Base-by-base conservation (phyloP, 371 early-diverging fungal species). In the Dinochytrium kinnereticum region DNA sequence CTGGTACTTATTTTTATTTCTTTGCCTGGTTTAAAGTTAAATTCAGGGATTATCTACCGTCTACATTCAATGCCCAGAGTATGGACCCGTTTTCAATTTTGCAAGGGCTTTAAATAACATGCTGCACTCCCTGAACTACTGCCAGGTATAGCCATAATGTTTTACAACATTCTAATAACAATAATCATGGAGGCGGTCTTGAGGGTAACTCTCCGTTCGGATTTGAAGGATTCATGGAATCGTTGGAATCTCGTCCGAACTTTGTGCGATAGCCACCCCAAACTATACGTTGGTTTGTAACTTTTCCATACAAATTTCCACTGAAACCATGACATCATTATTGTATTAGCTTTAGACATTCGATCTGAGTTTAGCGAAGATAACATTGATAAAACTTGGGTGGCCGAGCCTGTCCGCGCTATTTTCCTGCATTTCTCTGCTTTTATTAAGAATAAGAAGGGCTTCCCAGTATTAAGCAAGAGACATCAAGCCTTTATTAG, bases 391-490 rank as follows among this genome's bases (percentile, higher is more conserved):
- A 88, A 89, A 67, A 34, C 34, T 34, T 97, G 98, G 98, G 76
- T 90, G 34, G 92, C 96, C 0, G 97, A 96, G 71, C 98, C 98
- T 1, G 83, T 97, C 40, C 87, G 86, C 65, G 81, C 87, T 0
- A 83, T 95, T 19, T 86, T 94, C 66, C 68, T 97, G 1, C 91
- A 94, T 1, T 88, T 89, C 1, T 73, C 83, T 15, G 78, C 91
- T 39, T 97, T 96, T 76, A 71, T 93, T 17, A 76, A 80, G 10
- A 96, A 96, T 80, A 76, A 83, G 49, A 92, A 91, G 71, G 94
- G 95, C 0, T 95, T 87, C 73, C 98, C 98, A 0, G 98, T 96
- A 26, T 83, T 97, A 39, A 82, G 87, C 40, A 93, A 94, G 68
- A 73, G 79, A 1, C 92, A 94, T 71, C 97, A 97, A 80, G 55